These are phyloP conservation scores for Rhododendron ferrugineum DNA, from an alignment of 148 eudicot genomes.

Conservation along the genomic window DNA sequence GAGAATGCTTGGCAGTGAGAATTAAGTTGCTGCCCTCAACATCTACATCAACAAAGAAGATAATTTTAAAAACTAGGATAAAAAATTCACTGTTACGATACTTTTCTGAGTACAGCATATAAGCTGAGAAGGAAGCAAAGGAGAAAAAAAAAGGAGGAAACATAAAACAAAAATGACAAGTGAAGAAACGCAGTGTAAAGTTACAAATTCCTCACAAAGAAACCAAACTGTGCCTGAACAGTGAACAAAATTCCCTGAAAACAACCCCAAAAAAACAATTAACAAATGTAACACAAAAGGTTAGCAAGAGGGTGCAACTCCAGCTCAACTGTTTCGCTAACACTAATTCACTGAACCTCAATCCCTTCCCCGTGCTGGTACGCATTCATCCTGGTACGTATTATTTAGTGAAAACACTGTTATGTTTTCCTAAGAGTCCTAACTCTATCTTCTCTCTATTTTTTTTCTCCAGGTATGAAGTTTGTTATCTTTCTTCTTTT, in stretches of 20 bases:
- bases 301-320: neutral
- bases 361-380: neutral
- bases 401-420: too few species aligned
- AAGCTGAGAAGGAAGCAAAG: neutral
- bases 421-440: too few species aligned
- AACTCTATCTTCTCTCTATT: too few species aligned
- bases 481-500: too few species aligned
- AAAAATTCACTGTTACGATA: neutral
- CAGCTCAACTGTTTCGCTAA: neutral
- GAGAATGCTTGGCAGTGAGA: conserved; percentile 82
- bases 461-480: too few species aligned
- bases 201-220: neutral
- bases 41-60: conserved; percentile 37
- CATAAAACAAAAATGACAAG: neutral
- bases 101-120: neutral
- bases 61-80: neutral
- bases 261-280: neutral
- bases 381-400: neutral
- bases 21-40: conserved; percentile 63
- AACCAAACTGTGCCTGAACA: neutral
- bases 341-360: neutral
- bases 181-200: neutral
- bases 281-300: neutral
- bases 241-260: neutral
- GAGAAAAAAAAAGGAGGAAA: neutral